phyloP scores from a whole-genome alignment of 805 yeast genomes.

The Priceomyces carsonii region DNA sequence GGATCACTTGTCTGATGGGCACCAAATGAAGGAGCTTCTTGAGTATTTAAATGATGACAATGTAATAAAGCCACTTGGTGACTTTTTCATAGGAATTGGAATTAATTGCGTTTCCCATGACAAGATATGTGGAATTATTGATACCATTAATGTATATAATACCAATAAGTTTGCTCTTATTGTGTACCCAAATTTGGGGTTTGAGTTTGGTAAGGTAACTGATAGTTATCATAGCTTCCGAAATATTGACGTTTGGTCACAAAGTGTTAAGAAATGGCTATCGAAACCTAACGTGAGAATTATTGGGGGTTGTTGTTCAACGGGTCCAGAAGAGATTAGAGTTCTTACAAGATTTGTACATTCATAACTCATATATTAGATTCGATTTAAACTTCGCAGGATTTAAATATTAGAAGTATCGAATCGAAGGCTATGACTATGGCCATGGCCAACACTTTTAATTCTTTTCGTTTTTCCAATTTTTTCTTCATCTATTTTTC shows the following conservation, averaged over 20 bases:
- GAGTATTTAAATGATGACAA: slow-evolving; percentile 14
- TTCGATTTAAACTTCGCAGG: neutral
- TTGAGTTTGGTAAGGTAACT: slow-evolving; percentile 51
- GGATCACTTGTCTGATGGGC: slow-evolving; percentile 30
- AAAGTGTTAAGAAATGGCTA: slow-evolving; percentile 41
- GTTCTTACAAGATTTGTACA: slow-evolving; percentile 1
- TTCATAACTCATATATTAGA: neutral
- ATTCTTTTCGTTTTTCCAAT: no score
- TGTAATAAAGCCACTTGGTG: slow-evolving; percentile 9
- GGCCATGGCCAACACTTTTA: no score
- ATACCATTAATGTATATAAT: slow-evolving; percentile 23
- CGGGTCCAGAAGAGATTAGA: slow-evolving; percentile 49
- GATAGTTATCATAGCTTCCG: slow-evolving; percentile 25
- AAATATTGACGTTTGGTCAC: slow-evolving; percentile 34
- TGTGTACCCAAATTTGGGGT: slow-evolving; percentile 79
- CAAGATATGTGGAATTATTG: slow-evolving; percentile 41
- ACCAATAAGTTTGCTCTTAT: slow-evolving; percentile 39
- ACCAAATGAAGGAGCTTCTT: slow-evolving; percentile 22
- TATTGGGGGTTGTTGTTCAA: slow-evolving; percentile 78
- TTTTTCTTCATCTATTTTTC: no score
- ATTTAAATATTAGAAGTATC: neutral
- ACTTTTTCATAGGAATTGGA: slow-evolving; percentile 53
- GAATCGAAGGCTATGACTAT: no score
- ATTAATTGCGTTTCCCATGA: slow-evolving; percentile 64
- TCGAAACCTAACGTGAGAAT: slow-evolving; percentile 39